Base-by-base conservation (phyloP, 345 rosid genomes). In the Mallotus nudiflorus region DNA sequence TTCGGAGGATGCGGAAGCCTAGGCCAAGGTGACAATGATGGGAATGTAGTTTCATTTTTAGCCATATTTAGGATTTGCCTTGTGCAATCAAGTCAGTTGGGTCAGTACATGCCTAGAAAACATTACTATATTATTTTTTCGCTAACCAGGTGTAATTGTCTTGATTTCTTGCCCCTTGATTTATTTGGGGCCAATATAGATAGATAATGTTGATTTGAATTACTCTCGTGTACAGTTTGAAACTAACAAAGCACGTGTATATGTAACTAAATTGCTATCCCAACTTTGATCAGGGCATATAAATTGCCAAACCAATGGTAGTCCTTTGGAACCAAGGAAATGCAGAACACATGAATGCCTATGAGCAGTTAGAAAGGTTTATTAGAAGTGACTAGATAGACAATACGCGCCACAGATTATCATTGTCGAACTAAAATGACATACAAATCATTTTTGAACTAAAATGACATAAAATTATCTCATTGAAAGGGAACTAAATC, bases 1-100 rank as follows among this genome's bases (percentile, higher is more conserved):
- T 65, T 20, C 46, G 49, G 51, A 62, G 35, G 28, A 77, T 4
- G 9, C 46, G 60, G 45, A 76, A 73, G 45, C 53, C 54, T 7
- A 70, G 73, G 44, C 6, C 35, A 16, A 20, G 63, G 9, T 63
- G 62, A 53, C 33, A 42, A 24, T 62, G 33, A 29, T 9, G 29
- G 8, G 31, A 20, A 22, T 40, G n/a, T 29, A 31, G 20, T 60
- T 11, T 60, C 19, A 4, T 3, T 18, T 59, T 18, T 37, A n/a
- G 65, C 15, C 8, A 15, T 10, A 18, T 8, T 45, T 45, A 10
- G 31, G 22, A 16, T 57, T n/a, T 31, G n/a, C 62, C 19, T 57
- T 15, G 62, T 2, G 22, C 20, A 24, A 20, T 11, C 40, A 11
- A 48, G 68, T 46, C 42, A 6, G 9, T 65, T 16, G 29, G 40